Evolutionary conservation across 176 grass and related monocot genomes (phyloP), one percentile per base, ranked within the genome.

Genomic region (Oryza officinalis): DNA sequence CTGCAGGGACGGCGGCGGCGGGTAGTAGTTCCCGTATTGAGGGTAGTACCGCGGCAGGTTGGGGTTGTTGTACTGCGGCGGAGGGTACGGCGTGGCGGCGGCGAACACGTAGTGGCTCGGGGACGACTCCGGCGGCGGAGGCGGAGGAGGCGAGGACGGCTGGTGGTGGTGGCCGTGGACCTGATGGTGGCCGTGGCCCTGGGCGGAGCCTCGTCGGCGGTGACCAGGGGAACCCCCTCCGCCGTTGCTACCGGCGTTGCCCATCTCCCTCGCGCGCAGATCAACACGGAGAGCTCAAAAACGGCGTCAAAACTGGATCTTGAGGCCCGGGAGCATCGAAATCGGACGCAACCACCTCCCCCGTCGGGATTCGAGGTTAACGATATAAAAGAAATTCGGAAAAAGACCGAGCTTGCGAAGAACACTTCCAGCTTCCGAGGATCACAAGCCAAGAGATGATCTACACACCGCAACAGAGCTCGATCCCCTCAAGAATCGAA

Each of bases 21-120:
- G 89, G 80, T 94, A 91, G 54, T 90, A 92, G 47, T 81, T 88
- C 25, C 91, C 90, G 33, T 80, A 90, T 72, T 95, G 90, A 77
- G 88, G 87, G 75, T 90, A 99, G 87, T 92, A 96, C 88, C 89
- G 96, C 63, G 87, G 93, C 61, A 88, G 90, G 72, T 88, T 91
- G 32, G 92, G 92, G 80, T 90, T 94, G 46, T 92, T 90, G 90
- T 95, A 94, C 57, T 87, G 89, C 9, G 91, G 91, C 83, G 52
- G 52, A 20, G 92, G 92, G 84, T 94, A 95, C 20, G 93, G 96
- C 49, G 93, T 96, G 79, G 96, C 93, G 22, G 96, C 96, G 13
- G 93, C 91, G 74, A 96, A 99, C 75, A 96, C 96, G 74, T 99
- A 96, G 75, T 89, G 96, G 83, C 93, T 99, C 8, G 92, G 90